Base-by-base conservation (phyloP, 2,329 filamentous ascomycete genomes). In the Cordyceps javanica region DNA sequence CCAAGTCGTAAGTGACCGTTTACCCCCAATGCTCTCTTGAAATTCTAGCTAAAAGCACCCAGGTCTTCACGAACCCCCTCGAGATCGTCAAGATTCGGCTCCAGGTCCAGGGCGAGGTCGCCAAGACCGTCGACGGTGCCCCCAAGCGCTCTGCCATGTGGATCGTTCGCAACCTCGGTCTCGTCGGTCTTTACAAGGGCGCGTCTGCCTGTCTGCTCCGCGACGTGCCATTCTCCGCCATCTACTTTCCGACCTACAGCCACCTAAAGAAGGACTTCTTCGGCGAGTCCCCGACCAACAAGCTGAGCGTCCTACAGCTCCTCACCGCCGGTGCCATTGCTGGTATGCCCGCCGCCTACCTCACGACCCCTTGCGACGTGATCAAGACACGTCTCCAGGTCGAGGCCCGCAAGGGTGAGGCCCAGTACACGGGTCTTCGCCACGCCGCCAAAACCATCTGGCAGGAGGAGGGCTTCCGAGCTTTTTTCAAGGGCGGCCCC, bases 31-130 rank as follows among this genome's bases (percentile, higher is more conserved):
- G 7, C 41, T 6, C 10, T 34, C 19, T 3, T 23, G 16, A 11
- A 45, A 19, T 28, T n/a, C 44, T 53, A 55, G 32, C 55, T 57
- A 38, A 55, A 8, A 26, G 55, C 16, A 10, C 52, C 49, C 23
- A 92, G 90, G 86, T 97, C 66, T 97, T 97, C 75, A 97, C 91
- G 65, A 99, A 97, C 73, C 94, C 94, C 26, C 85, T 99, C 19
- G 94, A 99, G 73, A 99, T 99, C 69, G 94, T 99, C 78, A 99
- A 99, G 81, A 99, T 99, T 70, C 89, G 94, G 64, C 85, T 99
- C 55, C 94, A 99, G 74, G 89, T 99, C 25, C 94, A 99, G 77
- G 94, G 94, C 60, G 94, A 99, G 75, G 86, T 97, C 42, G 88
- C 91, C 63, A 97, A 97, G 78, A 89, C 81, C 49, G 85, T 90